These are phyloP conservation scores for Phlyctochytrium planicorne DNA, from an alignment of 192 early-diverging fungal species.

Conservation along the genomic window DNA sequence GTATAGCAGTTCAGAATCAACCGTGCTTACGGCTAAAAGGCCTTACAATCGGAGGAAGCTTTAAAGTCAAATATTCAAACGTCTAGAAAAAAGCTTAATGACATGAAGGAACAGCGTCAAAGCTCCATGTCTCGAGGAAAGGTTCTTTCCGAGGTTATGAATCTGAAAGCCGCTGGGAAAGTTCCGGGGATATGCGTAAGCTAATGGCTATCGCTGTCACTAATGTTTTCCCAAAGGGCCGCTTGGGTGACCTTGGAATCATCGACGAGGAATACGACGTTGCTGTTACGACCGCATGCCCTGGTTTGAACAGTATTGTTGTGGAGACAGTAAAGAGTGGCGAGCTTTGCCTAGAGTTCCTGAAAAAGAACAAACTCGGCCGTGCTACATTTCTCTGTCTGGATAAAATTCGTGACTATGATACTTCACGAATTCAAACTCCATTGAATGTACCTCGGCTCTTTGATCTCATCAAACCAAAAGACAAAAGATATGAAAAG, in stretches of 20 bases:
- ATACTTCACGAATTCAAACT: slow-evolving; percentile 55
- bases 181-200: slow-evolving; percentile 42
- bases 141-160: slow-evolving; percentile 33
- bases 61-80: neutral
- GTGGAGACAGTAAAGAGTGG: slow-evolving; percentile 85
- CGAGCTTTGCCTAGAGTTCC: slow-evolving; percentile 85
- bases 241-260: slow-evolving; percentile 93
- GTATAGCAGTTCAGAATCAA: too few species aligned
- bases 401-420: slow-evolving; percentile 61
- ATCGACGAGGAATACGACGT: slow-evolving; percentile 95
- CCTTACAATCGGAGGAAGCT: neutral
- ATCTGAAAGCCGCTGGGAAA: slow-evolving; percentile 35
- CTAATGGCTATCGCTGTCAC: slow-evolving; percentile 3
- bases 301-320: slow-evolving; percentile 81
- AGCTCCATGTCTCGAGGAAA: slow-evolving; percentile 25
- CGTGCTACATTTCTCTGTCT: slow-evolving; percentile 82
- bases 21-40: too few species aligned
- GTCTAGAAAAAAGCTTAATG: neutral
- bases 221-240: slow-evolving; percentile 49
- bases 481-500: slow-evolving; percentile 66
- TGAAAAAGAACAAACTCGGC: slow-evolving; percentile 83
- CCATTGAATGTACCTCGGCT: slow-evolving; percentile 72
- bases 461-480: slow-evolving; percentile 84
- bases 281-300: slow-evolving; percentile 89
- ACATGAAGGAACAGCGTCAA: slow-evolving; percentile 8